Base-by-base conservation (phyloP, 148 eudicot species). In the Spergularia marina region DNA sequence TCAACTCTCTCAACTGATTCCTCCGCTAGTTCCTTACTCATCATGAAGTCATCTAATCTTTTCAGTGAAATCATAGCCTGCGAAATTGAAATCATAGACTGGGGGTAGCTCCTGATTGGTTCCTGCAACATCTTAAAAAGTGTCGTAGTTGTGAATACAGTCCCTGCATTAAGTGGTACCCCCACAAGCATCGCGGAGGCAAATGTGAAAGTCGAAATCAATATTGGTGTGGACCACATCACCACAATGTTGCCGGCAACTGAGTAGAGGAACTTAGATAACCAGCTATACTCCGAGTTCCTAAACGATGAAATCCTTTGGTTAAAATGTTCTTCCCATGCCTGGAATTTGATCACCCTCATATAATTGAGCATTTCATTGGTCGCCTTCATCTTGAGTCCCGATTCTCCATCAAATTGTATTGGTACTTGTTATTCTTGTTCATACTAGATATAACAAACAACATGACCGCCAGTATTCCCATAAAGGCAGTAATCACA, bases 291-390 rank as follows among this genome's bases (percentile, higher is more conserved):
- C 71, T 95, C 98, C 0, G 87, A 84, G 10, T 87, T 83, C 10
- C 98, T 88, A 53, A 84, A 90, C 13, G 84, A 71, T n/a, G 77
- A 85, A 58, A 95, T 92, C 69, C 88, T 84, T 77, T 84, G 76
- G 77, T 86, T 88, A 77, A 92, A 95, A 54, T 88, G 96, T 9
- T 92, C 94, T 75, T 95, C 98, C 98, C 98, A 95, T 13, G 96
- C 98, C 55, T 94, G 98, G 79, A 94, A 90, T 82, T 91, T 94
- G 70, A 94, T 94, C 13, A 91, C 98, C 3, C 98, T 78, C 98
- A 94, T 94, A 80, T 89, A 86, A 61, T 84, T 94, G 20, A 94
- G 92, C 98, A 91, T 91, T 83, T 94, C 98, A 57, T 90, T 94
- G 0, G 91, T 90, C 8, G 98, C 97, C 82, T 91, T 94, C 97